phyloP scores from a whole-genome alignment of 1,284 basidiomycete species.

The Puccinia hordei region DNA sequence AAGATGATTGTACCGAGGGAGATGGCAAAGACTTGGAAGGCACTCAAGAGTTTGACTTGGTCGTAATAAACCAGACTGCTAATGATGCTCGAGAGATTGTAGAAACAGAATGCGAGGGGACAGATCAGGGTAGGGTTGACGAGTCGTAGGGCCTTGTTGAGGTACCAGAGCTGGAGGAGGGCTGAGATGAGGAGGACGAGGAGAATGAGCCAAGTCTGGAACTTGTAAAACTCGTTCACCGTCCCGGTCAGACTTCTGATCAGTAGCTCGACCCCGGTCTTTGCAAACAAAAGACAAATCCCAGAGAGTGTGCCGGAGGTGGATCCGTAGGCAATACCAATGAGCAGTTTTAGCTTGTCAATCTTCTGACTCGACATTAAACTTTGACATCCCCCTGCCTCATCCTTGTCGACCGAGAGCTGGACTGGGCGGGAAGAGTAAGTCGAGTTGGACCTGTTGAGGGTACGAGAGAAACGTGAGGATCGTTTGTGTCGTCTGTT shows the following conservation, averaged over 20 bases:
- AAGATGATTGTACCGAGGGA: slow-evolving; percentile 76
- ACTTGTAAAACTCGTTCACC: slow-evolving; percentile 82
- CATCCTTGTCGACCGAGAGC: slow-evolving; percentile 47
- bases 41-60: slow-evolving; percentile 75
- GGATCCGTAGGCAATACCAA: slow-evolving; percentile 85
- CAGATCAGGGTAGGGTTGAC: slow-evolving; percentile 87
- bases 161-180: slow-evolving; percentile 73
- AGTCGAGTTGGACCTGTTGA: slow-evolving; percentile 58
- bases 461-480: not conserved
- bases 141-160: slow-evolving; percentile 82
- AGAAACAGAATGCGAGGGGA: slow-evolving; percentile 93
- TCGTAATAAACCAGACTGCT: slow-evolving; percentile 83
- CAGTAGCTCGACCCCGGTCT: slow-evolving; percentile 87
- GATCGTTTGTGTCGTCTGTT: not conserved
- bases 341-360: slow-evolving; percentile 66
- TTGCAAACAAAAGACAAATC: slow-evolving; percentile 89
- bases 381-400: slow-evolving; percentile 50
- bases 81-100: slow-evolving; percentile 87
- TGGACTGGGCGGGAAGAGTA: slow-evolving; percentile 53
- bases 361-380: slow-evolving; percentile 31
- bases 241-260: slow-evolving; percentile 74
- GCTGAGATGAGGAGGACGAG: slow-evolving; percentile 72
- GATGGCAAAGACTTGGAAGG: slow-evolving; percentile 73
- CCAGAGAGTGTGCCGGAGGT: slow-evolving; percentile 89
- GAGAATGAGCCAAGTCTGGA: slow-evolving; percentile 79